These are phyloP conservation scores for Phialemoniopsis sp. DNA, from an alignment of 2,329 filamentous ascomycete genomes.

Conservation along the genomic window DNA sequence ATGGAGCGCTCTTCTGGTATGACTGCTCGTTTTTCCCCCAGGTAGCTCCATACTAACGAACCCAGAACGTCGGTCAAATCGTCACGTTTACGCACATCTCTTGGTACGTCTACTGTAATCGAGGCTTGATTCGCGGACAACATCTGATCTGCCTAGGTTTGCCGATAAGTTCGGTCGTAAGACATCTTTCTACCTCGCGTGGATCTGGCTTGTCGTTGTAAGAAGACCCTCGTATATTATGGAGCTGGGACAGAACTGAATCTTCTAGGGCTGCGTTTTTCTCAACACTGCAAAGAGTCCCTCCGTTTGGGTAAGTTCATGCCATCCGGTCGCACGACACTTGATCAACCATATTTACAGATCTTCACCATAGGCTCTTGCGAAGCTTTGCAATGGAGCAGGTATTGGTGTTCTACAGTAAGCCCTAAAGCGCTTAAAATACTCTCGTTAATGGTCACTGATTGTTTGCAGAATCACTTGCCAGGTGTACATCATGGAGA, in stretches of 20 bases:
- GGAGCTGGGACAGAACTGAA: too few relatives aligned
- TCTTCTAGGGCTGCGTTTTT: conserved; percentile 5
- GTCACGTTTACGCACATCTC: conserved; percentile 7
- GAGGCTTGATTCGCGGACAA: not conserved
- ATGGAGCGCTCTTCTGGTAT: conserved; percentile 4
- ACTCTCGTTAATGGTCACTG: too few relatives aligned
- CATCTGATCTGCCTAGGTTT: conserved; percentile 1
- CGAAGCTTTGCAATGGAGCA: conserved; percentile 7
- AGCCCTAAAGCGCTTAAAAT: not conserved
- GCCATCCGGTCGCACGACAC: too few relatives aligned
- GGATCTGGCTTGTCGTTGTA: conserved; percentile 5
- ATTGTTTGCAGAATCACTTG: conserved; percentile 4
- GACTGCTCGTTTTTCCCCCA: not conserved
- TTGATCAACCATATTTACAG: too few relatives aligned
- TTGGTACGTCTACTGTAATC: not conserved
- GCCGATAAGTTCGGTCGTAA: conserved; percentile 7
- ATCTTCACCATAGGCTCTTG: not conserved
- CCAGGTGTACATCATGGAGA: conserved; percentile 9
- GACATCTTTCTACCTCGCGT: conserved; percentile 6
- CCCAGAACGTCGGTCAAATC: conserved; percentile 6
- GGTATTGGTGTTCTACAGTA: conserved; percentile 6
- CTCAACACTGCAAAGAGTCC: conserved; percentile 7
- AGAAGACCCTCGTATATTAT: not conserved
- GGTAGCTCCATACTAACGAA: not conserved
- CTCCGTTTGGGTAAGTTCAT: conserved; percentile 2